These are phyloP conservation scores for Candida gorgasii DNA, from an alignment of 805 yeast species.

Conservation along the genomic window DNA sequence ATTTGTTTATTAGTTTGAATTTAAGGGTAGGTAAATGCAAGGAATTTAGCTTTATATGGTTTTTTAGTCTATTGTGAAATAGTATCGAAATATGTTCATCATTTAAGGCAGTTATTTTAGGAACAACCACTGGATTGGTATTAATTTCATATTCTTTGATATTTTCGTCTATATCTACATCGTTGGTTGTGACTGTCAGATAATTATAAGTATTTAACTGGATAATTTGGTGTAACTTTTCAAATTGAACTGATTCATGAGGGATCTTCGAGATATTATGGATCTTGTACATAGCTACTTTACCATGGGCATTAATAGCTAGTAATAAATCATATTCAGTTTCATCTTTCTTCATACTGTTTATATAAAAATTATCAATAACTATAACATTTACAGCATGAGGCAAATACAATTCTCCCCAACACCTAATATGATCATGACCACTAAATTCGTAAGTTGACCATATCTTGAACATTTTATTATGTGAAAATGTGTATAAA, in stretches of 20 bases:
- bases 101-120: slow-evolving; percentile 15
- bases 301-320: slow-evolving; percentile 41
- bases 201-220: slow-evolving; percentile 12
- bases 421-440: slow-evolving; percentile 55
- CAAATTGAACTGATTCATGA: slow-evolving; percentile 52
- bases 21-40: slow-evolving; percentile 17
- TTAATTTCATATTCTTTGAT: slow-evolving; percentile 4
- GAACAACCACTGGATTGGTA: slow-evolving; percentile 21
- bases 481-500: slow-evolving; percentile 65
- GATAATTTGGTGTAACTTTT: slow-evolving; percentile 27
- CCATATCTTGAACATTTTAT: slow-evolving; percentile 65
- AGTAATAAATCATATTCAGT: slow-evolving; percentile 33
- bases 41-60: slow-evolving; percentile 30
- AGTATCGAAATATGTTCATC: slow-evolving; percentile 21
- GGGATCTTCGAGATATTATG: slow-evolving; percentile 54
- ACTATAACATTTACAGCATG: slow-evolving; percentile 19
- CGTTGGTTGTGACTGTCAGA: slow-evolving; percentile 8
- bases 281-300: slow-evolving; percentile 45
- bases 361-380: slow-evolving; percentile 35
- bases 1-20: slow-evolving; percentile 41
- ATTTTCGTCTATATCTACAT: background rate
- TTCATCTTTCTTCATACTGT: slow-evolving; percentile 2
- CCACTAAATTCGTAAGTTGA: slow-evolving; percentile 60
- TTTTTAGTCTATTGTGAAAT: slow-evolving; percentile 39
- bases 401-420: slow-evolving; percentile 49